phyloP scores from a whole-genome alignment of 441 rosid species.

The Croton laevigatus region DNA sequence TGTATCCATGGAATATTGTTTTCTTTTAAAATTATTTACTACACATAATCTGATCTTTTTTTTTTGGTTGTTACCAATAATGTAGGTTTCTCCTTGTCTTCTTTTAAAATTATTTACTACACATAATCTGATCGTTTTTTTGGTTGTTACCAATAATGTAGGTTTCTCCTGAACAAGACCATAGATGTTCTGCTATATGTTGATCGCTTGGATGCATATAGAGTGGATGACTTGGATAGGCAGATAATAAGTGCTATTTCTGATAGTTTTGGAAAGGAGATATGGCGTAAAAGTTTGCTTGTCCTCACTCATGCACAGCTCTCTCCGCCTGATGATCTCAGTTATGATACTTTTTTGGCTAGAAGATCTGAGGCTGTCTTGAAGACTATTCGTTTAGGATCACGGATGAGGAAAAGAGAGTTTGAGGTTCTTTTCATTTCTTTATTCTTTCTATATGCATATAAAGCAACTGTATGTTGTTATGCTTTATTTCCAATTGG shows the following conservation, averaged over 20 bases:
- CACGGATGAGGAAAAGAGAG: slow-evolving; percentile 54
- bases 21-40: background rate
- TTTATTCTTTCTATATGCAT: slow-evolving; percentile 7
- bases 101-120: too few relatives aligned
- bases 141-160: slow-evolving; percentile 27
- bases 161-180: slow-evolving; percentile 84
- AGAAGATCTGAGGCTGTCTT: slow-evolving; percentile 77
- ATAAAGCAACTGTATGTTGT: background rate
- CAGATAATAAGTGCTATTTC: slow-evolving; percentile 73
- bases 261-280: slow-evolving; percentile 76
- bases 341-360: slow-evolving; percentile 62
- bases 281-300: slow-evolving; percentile 77
- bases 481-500: too few relatives aligned
- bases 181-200: slow-evolving; percentile 82
- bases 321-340: slow-evolving; percentile 78
- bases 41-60: background rate
- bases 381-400: slow-evolving; percentile 53
- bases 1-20: background rate
- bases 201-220: slow-evolving; percentile 88
- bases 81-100: slow-evolving; percentile 87
- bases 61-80: background rate
- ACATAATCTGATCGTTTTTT: slow-evolving; percentile 1
- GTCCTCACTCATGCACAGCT: slow-evolving; percentile 91
- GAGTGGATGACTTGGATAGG: slow-evolving; percentile 93
- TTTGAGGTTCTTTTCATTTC: slow-evolving; percentile 44